Conservation (phyloP, 2,329 filamentous ascomycete genomes). For the Aureobasidium sp. region DNA sequence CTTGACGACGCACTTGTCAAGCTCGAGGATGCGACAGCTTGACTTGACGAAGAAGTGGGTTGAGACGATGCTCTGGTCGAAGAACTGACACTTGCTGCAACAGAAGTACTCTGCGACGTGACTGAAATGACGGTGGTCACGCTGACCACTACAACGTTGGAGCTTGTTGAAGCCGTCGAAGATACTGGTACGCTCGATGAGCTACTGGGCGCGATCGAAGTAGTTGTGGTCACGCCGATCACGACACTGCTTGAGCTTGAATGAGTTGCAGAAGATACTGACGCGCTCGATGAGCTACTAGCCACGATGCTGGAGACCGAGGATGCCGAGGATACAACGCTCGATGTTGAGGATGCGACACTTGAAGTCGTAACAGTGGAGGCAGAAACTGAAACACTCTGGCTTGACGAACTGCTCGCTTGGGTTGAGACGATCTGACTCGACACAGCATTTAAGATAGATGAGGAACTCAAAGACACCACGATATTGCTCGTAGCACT, state of each 20-base stretch:
- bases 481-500: neutral
- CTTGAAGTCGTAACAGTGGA: neutral
- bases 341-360: neutral
- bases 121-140: neutral
- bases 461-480: neutral
- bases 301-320: neutral
- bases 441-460: neutral
- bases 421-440: neutral
- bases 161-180: neutral
- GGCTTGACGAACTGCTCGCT: neutral
- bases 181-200: neutral
- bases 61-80: neutral
- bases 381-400: neutral
- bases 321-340: too few relatives aligned
- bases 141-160: neutral
- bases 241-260: neutral
- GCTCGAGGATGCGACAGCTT: neutral
- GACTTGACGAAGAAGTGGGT: neutral
- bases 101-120: neutral
- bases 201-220: neutral
- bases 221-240: neutral
- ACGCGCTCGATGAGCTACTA: neutral
- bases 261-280: neutral
- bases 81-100: neutral
- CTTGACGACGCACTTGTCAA: neutral